These are phyloP conservation scores for Podila epicladia DNA, from an alignment of 192 early-diverging fungal genomes.

Conservation along the genomic window DNA sequence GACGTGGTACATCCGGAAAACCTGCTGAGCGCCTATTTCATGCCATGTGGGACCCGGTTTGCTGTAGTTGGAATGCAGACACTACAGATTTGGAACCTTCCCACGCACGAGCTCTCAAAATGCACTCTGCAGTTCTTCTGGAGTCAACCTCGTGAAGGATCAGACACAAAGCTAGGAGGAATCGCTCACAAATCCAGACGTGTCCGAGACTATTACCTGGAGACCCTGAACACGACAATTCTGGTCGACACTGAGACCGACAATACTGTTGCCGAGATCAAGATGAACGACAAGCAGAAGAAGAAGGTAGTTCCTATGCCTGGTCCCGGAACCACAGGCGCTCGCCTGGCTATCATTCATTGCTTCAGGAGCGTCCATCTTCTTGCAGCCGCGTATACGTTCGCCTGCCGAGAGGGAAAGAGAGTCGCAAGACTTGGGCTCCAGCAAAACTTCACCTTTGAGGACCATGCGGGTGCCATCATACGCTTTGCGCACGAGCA, in stretches of 20 bases:
- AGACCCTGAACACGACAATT: constrained; percentile 7
- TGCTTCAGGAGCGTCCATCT: constrained; percentile 47
- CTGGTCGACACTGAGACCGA: constrained; percentile 9
- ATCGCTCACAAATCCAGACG: constrained; percentile 7
- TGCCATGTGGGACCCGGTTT: constrained; percentile 26
- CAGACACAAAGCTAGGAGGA: constrained; percentile 4
- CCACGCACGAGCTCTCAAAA: constrained; percentile 26
- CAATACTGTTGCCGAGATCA: constrained; percentile 34
- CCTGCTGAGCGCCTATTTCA: constrained; percentile 26
- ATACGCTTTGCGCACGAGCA: constrained; percentile 44
- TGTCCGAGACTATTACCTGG: constrained; percentile 41
- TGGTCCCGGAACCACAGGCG: constrained; percentile 25
- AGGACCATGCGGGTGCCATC: constrained; percentile 43
- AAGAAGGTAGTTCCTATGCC: constrained; percentile 24
- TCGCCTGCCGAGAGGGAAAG: constrained; percentile 18
- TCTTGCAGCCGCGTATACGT: constrained; percentile 27
- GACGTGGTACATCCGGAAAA: constrained; percentile 34
- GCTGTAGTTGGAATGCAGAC: constrained; percentile 31
- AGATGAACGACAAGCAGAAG: constrained; percentile 33
- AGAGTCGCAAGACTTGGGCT: constrained; percentile 6
- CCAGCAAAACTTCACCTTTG: constrained; percentile 29
- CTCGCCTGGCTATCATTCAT: constrained; percentile 23
- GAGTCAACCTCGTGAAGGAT: constrained; percentile 42
- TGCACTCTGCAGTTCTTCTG: constrained; percentile 46
- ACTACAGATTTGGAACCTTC: constrained; percentile 45